phyloP scores from a whole-genome alignment of 1,139 yeast genomes.

The Sugiyamaella japonica region DNA sequence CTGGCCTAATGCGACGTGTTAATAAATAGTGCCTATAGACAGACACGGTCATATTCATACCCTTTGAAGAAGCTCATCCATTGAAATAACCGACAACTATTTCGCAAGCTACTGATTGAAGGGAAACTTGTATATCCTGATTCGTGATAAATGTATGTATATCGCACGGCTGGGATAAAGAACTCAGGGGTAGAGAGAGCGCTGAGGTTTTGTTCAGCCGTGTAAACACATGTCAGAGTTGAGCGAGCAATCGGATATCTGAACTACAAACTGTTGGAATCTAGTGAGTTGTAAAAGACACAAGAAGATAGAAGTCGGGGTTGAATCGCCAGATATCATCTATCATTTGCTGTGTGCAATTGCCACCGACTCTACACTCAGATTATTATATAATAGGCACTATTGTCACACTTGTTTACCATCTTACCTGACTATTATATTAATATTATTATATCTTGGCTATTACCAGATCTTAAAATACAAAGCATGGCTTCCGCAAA shows the following conservation, averaged over 20 bases:
- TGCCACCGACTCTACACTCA: background rate
- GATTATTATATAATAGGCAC: background rate
- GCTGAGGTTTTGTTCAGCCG: background rate
- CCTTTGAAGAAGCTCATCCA: conserved; percentile 11
- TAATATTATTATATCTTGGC: background rate
- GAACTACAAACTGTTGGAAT: background rate
- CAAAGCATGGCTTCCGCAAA: too few relatives aligned
- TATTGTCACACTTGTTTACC: background rate
- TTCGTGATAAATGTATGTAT: too few relatives aligned
- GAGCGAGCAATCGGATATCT: background rate
- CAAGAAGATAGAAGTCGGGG: background rate
- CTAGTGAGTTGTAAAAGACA: background rate
- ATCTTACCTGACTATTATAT: background rate
- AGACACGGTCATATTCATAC: background rate
- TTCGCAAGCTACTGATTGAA: too few relatives aligned
- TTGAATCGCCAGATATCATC: background rate
- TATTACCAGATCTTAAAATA: background rate
- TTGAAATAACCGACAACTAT: background rate
- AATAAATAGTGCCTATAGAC: background rate
- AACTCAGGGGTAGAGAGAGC: background rate
- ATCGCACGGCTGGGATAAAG: background rate
- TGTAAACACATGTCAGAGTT: background rate
- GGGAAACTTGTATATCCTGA: too few relatives aligned
- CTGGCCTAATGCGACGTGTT: conserved; percentile 53
- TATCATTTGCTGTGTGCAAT: background rate